Conservation (phyloP, 441 rosid species). For the Gossypium trilobum region DNA sequence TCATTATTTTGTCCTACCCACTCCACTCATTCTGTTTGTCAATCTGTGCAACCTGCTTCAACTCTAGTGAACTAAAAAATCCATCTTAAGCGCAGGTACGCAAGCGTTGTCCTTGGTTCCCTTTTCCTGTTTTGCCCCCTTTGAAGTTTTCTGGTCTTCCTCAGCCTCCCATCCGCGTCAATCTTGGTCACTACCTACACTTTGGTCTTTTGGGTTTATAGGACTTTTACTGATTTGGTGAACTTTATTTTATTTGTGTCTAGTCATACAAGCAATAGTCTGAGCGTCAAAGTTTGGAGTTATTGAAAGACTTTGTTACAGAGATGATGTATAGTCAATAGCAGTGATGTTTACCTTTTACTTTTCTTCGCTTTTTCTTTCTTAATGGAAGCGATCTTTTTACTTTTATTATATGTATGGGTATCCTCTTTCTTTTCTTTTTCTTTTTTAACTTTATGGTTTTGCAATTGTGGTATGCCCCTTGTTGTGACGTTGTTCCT, state of each 20-base stretch:
- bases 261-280: constrained; percentile 26
- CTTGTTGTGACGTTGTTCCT: background rate
- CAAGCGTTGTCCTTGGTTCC: constrained; percentile 54
- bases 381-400: constrained; percentile 13
- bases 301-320: constrained; percentile 21
- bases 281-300: constrained; percentile 22
- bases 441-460: constrained; percentile 10
- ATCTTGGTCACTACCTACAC: constrained; percentile 18
- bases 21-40: constrained; percentile 11
- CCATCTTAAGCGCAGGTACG: constrained; percentile 35
- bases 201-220: constrained; percentile 21
- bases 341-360: constrained; percentile 28
- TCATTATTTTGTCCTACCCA: constrained; percentile 20
- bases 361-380: constrained; percentile 16
- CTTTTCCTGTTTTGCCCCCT: background rate
- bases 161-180: constrained; percentile 11
- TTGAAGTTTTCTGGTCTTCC: background rate
- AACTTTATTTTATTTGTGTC: constrained; percentile 19
- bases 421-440: background rate
- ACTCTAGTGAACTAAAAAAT: constrained; percentile 15
- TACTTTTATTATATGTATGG: background rate
- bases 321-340: constrained; percentile 30
- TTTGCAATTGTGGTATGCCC: constrained; percentile 12
- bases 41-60: constrained; percentile 50
- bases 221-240: constrained; percentile 35